A percentile compares a stretch with the other conserved stretches of the same genome.
Evolutionary conservation across 305 asterid genomes (phyloP).

Genomic region (Fraxinus nigra): DNA sequence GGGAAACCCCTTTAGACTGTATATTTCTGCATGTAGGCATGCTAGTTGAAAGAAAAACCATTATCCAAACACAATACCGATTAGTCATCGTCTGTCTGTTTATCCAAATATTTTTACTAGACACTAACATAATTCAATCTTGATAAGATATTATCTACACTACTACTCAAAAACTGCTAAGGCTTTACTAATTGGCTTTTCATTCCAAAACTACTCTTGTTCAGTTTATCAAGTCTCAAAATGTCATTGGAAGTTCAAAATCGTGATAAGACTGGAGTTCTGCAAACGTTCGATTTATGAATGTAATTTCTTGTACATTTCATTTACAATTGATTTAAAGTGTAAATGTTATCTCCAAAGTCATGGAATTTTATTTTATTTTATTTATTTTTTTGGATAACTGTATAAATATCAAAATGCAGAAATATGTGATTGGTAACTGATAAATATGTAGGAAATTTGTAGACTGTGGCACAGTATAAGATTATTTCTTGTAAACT

Average conservation of each 20-base stretch:
- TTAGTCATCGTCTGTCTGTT: background rate
- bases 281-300: background rate
- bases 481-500: background rate
- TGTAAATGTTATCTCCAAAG: background rate
- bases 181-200: background rate
- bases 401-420: background rate
- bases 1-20: background rate
- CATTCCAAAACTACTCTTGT: background rate
- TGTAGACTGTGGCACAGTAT: background rate
- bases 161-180: background rate
- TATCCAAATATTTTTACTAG: background rate
- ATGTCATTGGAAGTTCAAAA: background rate
- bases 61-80: background rate
- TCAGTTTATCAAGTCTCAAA: background rate
- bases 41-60: constrained; percentile 1
- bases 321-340: background rate
- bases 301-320: background rate
- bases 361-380: background rate
- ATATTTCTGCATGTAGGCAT: background rate
- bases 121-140: background rate
- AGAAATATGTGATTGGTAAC: background rate
- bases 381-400: background rate
- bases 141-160: background rate
- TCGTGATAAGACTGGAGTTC: background rate
- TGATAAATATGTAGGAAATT: background rate